Evolutionary conservation across 768 basidiomycete species (phyloP), one percentile per base, ranked within the genome.

Genomic region (Termitomyces sp.): DNA sequence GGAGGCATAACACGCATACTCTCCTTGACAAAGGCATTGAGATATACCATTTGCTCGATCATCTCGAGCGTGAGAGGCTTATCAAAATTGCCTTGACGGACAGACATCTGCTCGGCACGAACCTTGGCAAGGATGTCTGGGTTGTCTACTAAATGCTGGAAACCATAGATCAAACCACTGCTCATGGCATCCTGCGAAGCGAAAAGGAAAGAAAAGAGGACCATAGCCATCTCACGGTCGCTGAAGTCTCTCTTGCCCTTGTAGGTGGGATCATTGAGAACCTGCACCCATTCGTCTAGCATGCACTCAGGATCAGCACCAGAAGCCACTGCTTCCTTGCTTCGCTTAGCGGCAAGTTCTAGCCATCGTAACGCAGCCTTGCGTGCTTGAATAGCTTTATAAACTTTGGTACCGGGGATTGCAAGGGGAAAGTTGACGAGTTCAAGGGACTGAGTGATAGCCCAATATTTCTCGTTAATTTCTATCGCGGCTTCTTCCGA

Each of bases 121-220:
- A 98, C 83, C 74, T 96, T 98, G 37, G 83, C 84, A 64, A 96
- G 73, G 54, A 97, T 75, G 26, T 94, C 89, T 1, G 96, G 96
- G 69, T 92, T 81, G 72, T 98, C 97, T 45, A 91, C 92, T 37
- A 97, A 80, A 72, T 95, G 92, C 74, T 99, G 97, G 85, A 98
- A 97, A 39, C 86, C 89, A 71, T 92, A 98, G 67, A 97, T 94
- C 65, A 98, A 76, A 51, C 94, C 95, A 59, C 91, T 94, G 70
- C 92, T 92, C 97, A 99, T 98, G 49, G 97, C 97, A 69, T 99
- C 97, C 77, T 97, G 93, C 26, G 87, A 90, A 2, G 93, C 97
- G 66, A 98, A 98, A 54, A 99, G 77, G 86, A 98, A 98, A 12
- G 92, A 94, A 68, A 99, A 87, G 41, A 99, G 74, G 67, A 97